phyloP scores from a whole-genome alignment of 768 basidiomycete genomes.

The Candolleomyces eurysporus region DNA sequence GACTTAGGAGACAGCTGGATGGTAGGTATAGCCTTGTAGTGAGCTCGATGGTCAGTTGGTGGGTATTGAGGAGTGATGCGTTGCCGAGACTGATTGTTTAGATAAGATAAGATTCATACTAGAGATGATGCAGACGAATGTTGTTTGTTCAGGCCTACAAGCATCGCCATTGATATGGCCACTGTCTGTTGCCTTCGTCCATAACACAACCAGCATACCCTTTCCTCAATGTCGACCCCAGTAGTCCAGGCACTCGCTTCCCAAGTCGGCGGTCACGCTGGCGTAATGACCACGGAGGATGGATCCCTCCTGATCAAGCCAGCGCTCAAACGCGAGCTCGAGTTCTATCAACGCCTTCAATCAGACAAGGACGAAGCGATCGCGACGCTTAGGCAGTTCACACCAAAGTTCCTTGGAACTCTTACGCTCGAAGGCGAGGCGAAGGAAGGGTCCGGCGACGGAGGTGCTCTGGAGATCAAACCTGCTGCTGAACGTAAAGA shows the following conservation, averaged over 20 bases:
- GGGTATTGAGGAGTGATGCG: no score
- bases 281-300: slow-evolving; percentile 69
- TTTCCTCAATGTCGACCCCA: not conserved
- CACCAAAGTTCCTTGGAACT: slow-evolving; percentile 79
- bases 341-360: slow-evolving; percentile 65
- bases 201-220: not conserved
- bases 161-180: not conserved
- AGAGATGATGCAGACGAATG: no score
- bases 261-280: slow-evolving; percentile 83
- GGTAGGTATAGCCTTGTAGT: no score
- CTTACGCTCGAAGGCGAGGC: slow-evolving; percentile 68
- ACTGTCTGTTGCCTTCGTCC: not conserved
- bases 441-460: slow-evolving; percentile 27
- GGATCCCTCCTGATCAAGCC: slow-evolving; percentile 82
- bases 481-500: slow-evolving; percentile 42
- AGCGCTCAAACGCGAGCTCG: slow-evolving; percentile 57
- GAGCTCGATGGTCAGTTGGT: no score
- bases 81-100: no score
- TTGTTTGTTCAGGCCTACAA: no score
- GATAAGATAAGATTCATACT: no score
- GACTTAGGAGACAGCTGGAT: no score
- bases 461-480: slow-evolving; percentile 20
- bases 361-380: slow-evolving; percentile 20
- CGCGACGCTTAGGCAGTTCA: slow-evolving; percentile 46
- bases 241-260: slow-evolving; percentile 36